Percentiles rank a stretch among this genome's conserved stretches.
phyloP scores from a whole-genome alignment of 163 green algal genomes.

The Trebouxiophyceae sp. region DNA sequence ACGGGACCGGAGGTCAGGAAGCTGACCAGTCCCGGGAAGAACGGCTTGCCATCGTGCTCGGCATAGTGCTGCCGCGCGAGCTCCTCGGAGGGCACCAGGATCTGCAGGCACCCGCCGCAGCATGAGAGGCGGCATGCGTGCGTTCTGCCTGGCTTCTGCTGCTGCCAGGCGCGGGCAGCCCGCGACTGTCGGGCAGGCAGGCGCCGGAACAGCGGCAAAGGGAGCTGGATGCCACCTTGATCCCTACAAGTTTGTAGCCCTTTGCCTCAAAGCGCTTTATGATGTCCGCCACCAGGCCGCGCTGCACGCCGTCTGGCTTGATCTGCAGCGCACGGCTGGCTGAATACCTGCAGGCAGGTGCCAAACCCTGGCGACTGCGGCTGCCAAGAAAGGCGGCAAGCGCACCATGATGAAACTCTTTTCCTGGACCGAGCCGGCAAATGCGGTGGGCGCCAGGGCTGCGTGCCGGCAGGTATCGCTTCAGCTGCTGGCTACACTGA shows the following conservation, averaged over 20 bases:
- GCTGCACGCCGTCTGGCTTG: conserved; percentile 62
- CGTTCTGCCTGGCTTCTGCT: background rate
- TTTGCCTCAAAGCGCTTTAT: conserved; percentile 68
- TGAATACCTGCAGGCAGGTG: background rate
- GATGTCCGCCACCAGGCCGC: conserved; percentile 57
- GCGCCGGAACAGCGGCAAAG: background rate
- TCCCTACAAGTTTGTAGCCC: conserved; percentile 62
- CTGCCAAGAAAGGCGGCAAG: too few relatives aligned
- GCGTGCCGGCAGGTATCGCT: too few relatives aligned
- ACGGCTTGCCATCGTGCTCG: conserved; percentile 56
- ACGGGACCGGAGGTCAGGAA: conserved; percentile 72
- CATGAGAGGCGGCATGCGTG: background rate
- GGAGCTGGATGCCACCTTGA: conserved; percentile 43
- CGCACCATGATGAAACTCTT: conserved; percentile 75
- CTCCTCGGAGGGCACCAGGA: conserved; percentile 33
- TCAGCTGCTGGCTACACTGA: too few relatives aligned
- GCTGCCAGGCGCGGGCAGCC: background rate
- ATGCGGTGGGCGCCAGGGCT: conserved; percentile 5
- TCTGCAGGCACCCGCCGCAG: conserved; percentile 6
- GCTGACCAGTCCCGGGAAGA: conserved; percentile 67
- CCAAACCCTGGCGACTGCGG: too few relatives aligned
- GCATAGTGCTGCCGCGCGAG: conserved; percentile 41
- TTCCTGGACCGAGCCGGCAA: conserved; percentile 27
- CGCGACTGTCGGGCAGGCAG: background rate
- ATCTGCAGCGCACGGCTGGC: conserved; percentile 13